Percentiles rank a stretch among this genome's conserved stretches.
Evolutionary conservation across 257 asterid genomes (phyloP).

Genomic region (Leptodermis oblonga): DNA sequence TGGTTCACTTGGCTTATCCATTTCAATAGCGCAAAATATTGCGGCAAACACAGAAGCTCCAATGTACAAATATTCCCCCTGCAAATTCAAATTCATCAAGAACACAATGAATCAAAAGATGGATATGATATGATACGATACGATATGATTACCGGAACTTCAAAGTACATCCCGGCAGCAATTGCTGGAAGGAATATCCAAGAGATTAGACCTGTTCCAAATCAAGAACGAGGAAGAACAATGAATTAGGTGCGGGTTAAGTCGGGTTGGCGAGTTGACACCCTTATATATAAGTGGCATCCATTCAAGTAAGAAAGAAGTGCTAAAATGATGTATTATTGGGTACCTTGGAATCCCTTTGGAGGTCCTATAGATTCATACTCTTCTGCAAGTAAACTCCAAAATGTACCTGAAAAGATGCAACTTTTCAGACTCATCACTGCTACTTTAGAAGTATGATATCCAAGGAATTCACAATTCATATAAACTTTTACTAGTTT

Average conservation of each 20-base stretch:
- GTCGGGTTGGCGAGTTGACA: no score
- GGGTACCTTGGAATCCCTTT: conserved; percentile 77
- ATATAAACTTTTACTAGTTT: no score
- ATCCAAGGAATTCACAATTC: not conserved
- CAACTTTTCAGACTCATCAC: not conserved
- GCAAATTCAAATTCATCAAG: conserved; percentile 20
- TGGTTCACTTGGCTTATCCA: conserved; percentile 84
- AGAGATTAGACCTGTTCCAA: conserved; percentile 55
- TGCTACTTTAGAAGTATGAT: not conserved
- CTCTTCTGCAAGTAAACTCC: conserved; percentile 73
- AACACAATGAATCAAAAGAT: no score
- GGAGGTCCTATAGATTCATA: conserved; percentile 80
- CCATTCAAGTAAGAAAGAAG: not conserved
- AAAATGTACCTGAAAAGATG: conserved; percentile 53
- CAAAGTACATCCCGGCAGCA: conserved; percentile 66
- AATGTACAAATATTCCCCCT: conserved; percentile 81
- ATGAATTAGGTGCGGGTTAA: no score
- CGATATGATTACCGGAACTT: conserved; percentile 75
- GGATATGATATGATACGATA: no score
- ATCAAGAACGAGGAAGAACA: conserved; percentile 1
- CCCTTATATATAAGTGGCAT: not conserved
- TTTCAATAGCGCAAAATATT: conserved; percentile 66
- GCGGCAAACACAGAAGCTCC: conserved; percentile 74
- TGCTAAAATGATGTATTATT: not conserved
- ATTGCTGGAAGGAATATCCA: conserved; percentile 83